phyloP scores from a whole-genome alignment of 1,139 yeast species.

The Candida sp. region DNA sequence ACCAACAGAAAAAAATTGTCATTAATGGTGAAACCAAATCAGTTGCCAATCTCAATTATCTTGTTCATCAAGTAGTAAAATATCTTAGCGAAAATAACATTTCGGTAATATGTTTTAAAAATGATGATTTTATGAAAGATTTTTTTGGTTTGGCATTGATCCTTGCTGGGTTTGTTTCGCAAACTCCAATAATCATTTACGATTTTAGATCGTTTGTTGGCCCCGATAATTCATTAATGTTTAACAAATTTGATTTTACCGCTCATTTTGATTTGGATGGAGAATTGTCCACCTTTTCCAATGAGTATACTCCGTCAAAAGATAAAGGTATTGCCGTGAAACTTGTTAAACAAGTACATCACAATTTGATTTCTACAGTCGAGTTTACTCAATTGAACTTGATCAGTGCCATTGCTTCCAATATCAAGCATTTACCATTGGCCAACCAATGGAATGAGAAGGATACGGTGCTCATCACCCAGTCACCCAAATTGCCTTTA shows the following conservation, averaged over 20 bases:
- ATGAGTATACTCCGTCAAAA: slow-evolving; percentile 27
- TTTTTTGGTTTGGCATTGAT: slow-evolving; percentile 17
- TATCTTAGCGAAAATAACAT: slow-evolving; percentile 12
- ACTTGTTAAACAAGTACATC: slow-evolving; percentile 16
- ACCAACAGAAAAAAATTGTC: slow-evolving; percentile 11
- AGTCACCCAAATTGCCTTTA: slow-evolving; percentile 11
- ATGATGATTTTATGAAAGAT: slow-evolving; percentile 13
- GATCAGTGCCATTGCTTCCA: slow-evolving; percentile 61
- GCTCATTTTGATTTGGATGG: background rate
- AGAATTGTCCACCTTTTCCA: slow-evolving; percentile 14
- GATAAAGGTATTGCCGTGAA: slow-evolving; percentile 39
- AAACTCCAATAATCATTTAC: slow-evolving; percentile 6
- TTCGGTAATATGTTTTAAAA: slow-evolving; percentile 15
- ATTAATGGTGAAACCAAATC: slow-evolving; percentile 15
- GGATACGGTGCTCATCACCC: slow-evolving; percentile 45
- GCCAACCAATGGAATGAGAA: slow-evolving; percentile 31
- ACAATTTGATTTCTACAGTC: slow-evolving; percentile 18
- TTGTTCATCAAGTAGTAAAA: slow-evolving; percentile 14
- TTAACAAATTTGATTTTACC: slow-evolving; percentile 1
- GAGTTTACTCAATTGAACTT: slow-evolving; percentile 59
- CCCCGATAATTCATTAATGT: background rate
- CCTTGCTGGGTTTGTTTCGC: slow-evolving; percentile 11
- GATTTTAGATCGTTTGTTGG: slow-evolving; percentile 1
- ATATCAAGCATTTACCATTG: slow-evolving; percentile 55
- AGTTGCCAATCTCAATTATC: slow-evolving; percentile 23